Percentiles rank a stretch among this genome's conserved stretches.
These are phyloP conservation scores for Globisporangium iwayamae DNA, from an alignment of 352 stramenopile species.

Conservation along the genomic window DNA sequence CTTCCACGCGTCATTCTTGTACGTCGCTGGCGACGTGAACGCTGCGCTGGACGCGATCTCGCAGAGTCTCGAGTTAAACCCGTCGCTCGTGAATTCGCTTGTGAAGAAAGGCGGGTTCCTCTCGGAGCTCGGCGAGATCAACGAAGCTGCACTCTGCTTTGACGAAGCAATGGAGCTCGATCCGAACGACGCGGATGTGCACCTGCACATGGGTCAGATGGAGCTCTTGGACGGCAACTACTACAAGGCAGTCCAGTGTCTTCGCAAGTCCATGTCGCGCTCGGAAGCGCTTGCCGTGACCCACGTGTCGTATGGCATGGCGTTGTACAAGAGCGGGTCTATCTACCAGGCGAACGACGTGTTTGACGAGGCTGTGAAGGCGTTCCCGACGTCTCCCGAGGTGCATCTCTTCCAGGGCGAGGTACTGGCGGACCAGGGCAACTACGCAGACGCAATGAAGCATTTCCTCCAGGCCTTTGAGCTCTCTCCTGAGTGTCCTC, in stretches of 20 bases:
- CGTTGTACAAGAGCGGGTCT: conserved; percentile 82
- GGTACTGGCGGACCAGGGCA: conserved; percentile 75
- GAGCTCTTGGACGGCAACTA: conserved; percentile 79
- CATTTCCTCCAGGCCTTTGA: conserved; percentile 71
- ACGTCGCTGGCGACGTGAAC: conserved; percentile 75
- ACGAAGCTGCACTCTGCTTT: conserved; percentile 62
- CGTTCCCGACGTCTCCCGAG: conserved; percentile 69
- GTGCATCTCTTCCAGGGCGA: conserved; percentile 83
- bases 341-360: conserved; percentile 81
- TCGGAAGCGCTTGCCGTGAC: conserved; percentile 73
- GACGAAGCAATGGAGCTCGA: conserved; percentile 63
- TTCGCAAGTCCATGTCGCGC: conserved; percentile 70
- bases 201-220: conserved; percentile 80
- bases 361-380: conserved; percentile 60
- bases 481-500: conserved; percentile 67
- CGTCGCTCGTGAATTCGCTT: conserved; percentile 54
- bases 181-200: conserved; percentile 70
- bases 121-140: conserved; percentile 63
- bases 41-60: conserved; percentile 62
- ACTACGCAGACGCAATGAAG: conserved; percentile 78
- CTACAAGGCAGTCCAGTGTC: conserved; percentile 59
- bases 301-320: conserved; percentile 83
- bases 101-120: conserved; percentile 85
- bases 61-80: conserved; percentile 50
- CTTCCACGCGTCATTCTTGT: conserved; percentile 76